These are phyloP conservation scores for Blastobotrys mokoenaii DNA, from an alignment of 805 yeast species.

Conservation along the genomic window DNA sequence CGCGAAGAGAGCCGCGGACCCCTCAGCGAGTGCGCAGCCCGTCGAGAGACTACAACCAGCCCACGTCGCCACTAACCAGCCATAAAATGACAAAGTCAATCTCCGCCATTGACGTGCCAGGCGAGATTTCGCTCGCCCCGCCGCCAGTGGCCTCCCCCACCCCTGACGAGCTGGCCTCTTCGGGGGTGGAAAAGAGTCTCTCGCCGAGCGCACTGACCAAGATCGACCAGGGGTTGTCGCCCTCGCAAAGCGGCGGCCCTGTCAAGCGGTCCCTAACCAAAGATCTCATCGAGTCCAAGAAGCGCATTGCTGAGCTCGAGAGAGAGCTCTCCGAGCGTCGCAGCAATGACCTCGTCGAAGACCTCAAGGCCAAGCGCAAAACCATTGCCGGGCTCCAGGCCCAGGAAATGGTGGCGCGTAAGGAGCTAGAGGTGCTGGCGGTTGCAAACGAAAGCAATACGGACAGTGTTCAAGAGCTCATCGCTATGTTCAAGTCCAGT, in stretches of 20 bases:
- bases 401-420: slow-evolving; percentile 22
- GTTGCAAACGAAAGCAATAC: slow-evolving; percentile 29
- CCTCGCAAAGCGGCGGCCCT: slow-evolving; percentile 1
- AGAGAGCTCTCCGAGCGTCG: slow-evolving; percentile 12
- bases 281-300: slow-evolving; percentile 22
- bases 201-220: too few species aligned
- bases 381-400: slow-evolving; percentile 32
- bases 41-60: too few species aligned
- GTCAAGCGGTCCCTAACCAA: not conserved
- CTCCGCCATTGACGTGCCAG: too few species aligned
- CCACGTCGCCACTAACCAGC: too few species aligned
- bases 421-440: slow-evolving; percentile 37
- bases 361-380: slow-evolving; percentile 22
- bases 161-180: too few species aligned
- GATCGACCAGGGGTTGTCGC: slow-evolving; percentile 3
- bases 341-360: slow-evolving; percentile 12
- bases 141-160: not conserved
- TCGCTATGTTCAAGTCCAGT: slow-evolving; percentile 33
- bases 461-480: slow-evolving; percentile 21
- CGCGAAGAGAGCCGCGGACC: too few species aligned
- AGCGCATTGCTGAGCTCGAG: slow-evolving; percentile 24
- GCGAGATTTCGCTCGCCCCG: not conserved
- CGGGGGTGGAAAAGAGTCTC: too few species aligned
- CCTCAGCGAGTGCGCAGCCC: too few species aligned
- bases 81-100: too few species aligned